phyloP scores from a whole-genome alignment of 139 green algal genomes.

The Spirogloea muscicola region DNA sequence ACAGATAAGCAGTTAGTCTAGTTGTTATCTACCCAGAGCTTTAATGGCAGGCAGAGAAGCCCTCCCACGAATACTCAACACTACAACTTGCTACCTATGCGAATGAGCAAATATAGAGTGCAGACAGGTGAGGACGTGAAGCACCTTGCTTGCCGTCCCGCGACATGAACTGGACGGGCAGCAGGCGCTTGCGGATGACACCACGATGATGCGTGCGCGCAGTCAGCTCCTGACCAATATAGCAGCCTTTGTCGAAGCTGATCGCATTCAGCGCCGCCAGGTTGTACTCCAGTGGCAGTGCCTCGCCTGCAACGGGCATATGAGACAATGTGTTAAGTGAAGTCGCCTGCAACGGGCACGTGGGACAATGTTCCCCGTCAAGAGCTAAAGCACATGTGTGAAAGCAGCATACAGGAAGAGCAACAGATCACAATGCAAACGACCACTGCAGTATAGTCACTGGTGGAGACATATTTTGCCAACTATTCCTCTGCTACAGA shows the following conservation, averaged over 20 bases:
- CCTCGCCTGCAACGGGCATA: constrained; percentile 51
- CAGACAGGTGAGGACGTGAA: not conserved
- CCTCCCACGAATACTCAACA: not conserved
- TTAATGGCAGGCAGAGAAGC: not conserved
- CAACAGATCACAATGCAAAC: too few species aligned
- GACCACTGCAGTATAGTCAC: too few species aligned
- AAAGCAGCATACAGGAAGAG: too few species aligned
- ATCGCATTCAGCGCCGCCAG: constrained; percentile 83
- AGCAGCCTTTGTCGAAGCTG: constrained; percentile 92
- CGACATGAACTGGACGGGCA: constrained; percentile 59
- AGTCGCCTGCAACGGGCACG: too few species aligned
- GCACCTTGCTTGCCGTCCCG: not conserved
- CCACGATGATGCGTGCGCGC: constrained; percentile 70
- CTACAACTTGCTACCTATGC: not conserved
- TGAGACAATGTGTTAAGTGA: too few species aligned
- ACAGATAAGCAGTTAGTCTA: not conserved
- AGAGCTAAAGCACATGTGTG: too few species aligned
- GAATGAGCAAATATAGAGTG: not conserved
- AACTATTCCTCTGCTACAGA: too few species aligned
- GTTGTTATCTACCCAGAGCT: not conserved
- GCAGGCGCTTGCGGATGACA: constrained; percentile 76
- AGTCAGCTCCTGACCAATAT: constrained; percentile 90
- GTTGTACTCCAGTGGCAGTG: constrained; percentile 89
- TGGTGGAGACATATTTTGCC: too few species aligned
- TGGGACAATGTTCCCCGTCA: too few species aligned